These are phyloP conservation scores for Cerrena zonata DNA, from an alignment of 1,284 basidiomycete genomes.

Conservation along the genomic window DNA sequence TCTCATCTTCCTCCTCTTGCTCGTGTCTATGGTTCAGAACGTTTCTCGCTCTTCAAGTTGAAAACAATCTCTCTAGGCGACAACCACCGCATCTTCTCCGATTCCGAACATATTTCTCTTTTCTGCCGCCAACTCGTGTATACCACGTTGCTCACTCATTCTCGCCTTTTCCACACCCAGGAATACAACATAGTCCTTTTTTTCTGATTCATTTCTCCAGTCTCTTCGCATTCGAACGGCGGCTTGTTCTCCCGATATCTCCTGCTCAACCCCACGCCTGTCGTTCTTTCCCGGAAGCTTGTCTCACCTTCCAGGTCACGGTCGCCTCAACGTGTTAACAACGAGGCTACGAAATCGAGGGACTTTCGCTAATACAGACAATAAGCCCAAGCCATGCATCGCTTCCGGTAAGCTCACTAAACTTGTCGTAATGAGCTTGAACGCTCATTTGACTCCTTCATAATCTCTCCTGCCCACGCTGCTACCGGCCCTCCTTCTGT, in stretches of 20 bases:
- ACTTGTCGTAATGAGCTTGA: neutral
- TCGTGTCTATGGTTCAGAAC: too few relatives aligned
- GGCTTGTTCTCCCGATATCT: constrained; percentile 17
- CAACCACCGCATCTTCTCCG: too few relatives aligned
- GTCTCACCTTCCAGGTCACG: constrained; percentile 20
- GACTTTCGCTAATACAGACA: constrained; percentile 15
- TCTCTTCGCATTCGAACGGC: constrained; percentile 7
- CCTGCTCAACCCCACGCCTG: constrained; percentile 13
- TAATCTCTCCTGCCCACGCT: constrained; percentile 4
- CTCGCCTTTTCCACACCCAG: constrained; percentile 22
- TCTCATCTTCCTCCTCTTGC: neutral
- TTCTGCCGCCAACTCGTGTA: constrained; percentile 51
- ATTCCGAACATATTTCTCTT: neutral
- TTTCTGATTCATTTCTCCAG: constrained; percentile 14
- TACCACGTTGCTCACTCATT: constrained; percentile 61
- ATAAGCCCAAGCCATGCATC: constrained; percentile 52
- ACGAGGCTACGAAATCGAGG: constrained; percentile 39
- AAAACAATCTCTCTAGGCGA: too few relatives aligned
- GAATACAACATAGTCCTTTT: constrained; percentile 10
- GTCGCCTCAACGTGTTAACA: constrained; percentile 55
- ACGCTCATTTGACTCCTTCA: neutral
- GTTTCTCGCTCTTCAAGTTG: too few relatives aligned
- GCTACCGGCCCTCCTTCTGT: constrained; percentile 21
- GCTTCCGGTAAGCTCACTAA: constrained; percentile 62
- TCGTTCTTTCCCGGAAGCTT: constrained; percentile 10